Evolutionary conservation across 2,329 filamentous ascomycete genomes (phyloP), one percentile per base, ranked within the genome.

Genomic region (Cladorrhinum sp.): DNA sequence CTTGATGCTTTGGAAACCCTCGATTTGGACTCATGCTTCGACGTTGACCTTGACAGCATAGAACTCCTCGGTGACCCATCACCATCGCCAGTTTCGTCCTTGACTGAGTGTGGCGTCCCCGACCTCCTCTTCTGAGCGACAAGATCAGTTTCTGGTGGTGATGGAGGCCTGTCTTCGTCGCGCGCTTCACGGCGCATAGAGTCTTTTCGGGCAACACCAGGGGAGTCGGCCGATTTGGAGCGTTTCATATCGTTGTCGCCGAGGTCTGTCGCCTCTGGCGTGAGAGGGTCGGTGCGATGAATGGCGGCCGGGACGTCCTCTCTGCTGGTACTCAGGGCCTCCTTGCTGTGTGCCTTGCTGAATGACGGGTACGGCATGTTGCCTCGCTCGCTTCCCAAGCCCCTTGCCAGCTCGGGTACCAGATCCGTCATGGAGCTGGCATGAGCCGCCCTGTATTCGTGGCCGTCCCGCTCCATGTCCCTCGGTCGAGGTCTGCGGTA

Each of bases 331-430:
- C 86, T 85, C 77, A 48, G 39, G n/a, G 49, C 18, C 21, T 97
- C 94, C 74, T 92, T 95, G 80, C 92, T 96, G 74, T 96, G 91
- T 12, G 90, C 90, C 76, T 96, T 97, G 76, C 90, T 95, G 75
- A 96, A 92, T 10, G 83, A 82, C 1, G 92, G 91, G 72, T 96
- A 96, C 6, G 91, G 88, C 48, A 90, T 72, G 63, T 81, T 83
- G 33, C 79, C 72, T 26, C 80, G 80, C 57, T 82, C 78, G 55
- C 69, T 72, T 62, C 73, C 76, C 50, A 75, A 72, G 51, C 73
- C 71, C 51, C 70, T 73, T 56, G 74, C 72, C 55, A 82, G 71
- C 68, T 81, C 79, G 21, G 79, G 80, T 12, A 81, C 78, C 51
- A 83, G 71, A 57, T 85, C 80, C 54, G 79, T 79, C 69, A 79